Evolutionary conservation across 306 rosid genomes (phyloP), one percentile per base, ranked within the genome.

Genomic region (Quercus mongolica): DNA sequence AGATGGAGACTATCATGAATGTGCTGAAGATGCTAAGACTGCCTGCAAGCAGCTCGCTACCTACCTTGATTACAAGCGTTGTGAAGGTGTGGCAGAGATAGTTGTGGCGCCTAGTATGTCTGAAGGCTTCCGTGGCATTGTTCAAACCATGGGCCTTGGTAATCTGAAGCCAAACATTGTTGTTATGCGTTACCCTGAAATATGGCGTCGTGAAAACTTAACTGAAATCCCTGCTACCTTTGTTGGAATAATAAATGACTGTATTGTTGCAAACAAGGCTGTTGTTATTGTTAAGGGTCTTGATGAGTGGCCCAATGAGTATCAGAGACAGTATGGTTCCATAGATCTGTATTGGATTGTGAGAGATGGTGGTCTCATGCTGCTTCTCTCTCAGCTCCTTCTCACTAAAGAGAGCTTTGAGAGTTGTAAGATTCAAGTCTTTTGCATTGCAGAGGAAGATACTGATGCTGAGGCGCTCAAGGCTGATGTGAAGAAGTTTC

Each of bases 21-120:
- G 92, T 67, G 99, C 94, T 25, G 99, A 96, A 86, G 99, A 96
- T 79, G 93, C 98, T 19, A 96, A 96, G 85, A 35, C 86, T 74
- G 97, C 99, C 74, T 91, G 97, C 83, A 96, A 89, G 84, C 99
- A 96, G 89, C 97, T 96, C 25, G 89, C 84, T 71, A 85, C 99
- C 74, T 96, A 96, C 82, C 89, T 96, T 52, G 97, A 93, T 79
- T 96, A 96, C 90, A 96, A 96, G 90, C 89, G 90, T 61, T 96
- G 99, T 85, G 99, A 96, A 90, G 99, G 99, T 68, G 99, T 96
- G 38, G 98, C 99, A 44, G 98, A 96, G 91, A 96, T 96, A 68
- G 94, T 96, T 81, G 99, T 96, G 7, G 98, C 99, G 59, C 99
- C 98, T 73, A 90, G 74, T 56, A 93, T 96, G 99, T 84, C 93